A percentile compares a stretch with the other conserved stretches of the same genome.
These are phyloP conservation scores for Chlamydomonas eustigma DNA, from an alignment of 139 green algal genomes.

Conservation along the genomic window DNA sequence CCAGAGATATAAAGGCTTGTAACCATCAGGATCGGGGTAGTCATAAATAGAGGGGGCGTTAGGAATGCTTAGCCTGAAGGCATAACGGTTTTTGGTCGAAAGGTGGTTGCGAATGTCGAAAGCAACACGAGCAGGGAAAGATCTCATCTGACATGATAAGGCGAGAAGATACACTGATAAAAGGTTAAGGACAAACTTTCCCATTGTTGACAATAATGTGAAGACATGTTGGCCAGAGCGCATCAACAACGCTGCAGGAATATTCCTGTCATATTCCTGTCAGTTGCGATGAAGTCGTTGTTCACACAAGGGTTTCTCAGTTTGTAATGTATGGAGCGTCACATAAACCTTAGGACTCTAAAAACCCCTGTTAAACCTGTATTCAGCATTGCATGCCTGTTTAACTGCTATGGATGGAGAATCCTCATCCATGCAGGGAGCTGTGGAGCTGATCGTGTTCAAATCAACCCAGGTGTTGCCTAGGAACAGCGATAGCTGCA, in stretches of 20 bases:
- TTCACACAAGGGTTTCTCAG: neutral
- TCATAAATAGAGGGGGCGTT: neutral
- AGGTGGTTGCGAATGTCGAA: neutral
- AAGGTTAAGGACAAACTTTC: too few relatives aligned
- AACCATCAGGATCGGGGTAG: neutral
- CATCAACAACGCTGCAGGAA: too few relatives aligned
- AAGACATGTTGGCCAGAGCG: too few relatives aligned
- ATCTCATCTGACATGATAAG: too few relatives aligned
- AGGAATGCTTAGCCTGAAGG: neutral
- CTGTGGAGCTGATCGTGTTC: neutral
- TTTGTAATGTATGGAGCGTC: neutral
- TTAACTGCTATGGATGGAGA: neutral
- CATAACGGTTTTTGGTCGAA: neutral
- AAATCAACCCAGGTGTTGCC: neutral
- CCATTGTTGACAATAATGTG: too few relatives aligned
- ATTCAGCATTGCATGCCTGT: neutral
- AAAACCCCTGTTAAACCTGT: neutral
- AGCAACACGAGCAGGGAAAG: neutral
- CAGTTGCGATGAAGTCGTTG: neutral
- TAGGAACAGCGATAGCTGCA: neutral
- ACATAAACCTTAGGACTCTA: neutral
- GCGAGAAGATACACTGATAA: too few relatives aligned
- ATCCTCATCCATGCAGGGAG: neutral
- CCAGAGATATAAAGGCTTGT: neutral
- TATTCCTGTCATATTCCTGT: neutral